Evolutionary conservation across 2,329 filamentous ascomycete species (phyloP), one percentile per base, ranked within the genome.

Genomic region (Gnomoniopsis smithogilvyi): DNA sequence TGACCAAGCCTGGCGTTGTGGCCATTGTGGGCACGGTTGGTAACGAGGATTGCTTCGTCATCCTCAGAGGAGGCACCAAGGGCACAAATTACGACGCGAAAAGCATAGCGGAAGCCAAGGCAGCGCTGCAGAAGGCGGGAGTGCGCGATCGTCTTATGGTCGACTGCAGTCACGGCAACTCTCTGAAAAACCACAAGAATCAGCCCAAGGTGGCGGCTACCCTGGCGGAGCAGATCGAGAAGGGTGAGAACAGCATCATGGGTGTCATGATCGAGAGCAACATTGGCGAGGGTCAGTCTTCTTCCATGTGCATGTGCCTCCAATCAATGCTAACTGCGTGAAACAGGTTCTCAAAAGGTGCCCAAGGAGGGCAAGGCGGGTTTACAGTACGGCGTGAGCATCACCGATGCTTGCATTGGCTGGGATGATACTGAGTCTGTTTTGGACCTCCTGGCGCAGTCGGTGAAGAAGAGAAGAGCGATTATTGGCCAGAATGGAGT

Each of bases 241-340:
- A 83, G 59, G 95, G 95, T 38, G 94, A 98, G 78, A 83, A 83
- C 3, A 89, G 81, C 51, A 95, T 99, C 70, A 94, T 97, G 86
- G 95, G 95, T 68, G 91, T 98, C 61, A 99, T 99, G 95, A 96
- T 99, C 69, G 95, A 99, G 80, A 96, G 91, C 75, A 91, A 98
- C 75, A 96, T 98, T 77, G 89, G 94, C 69, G 94, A 97, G 78
- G 93, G 90, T 89, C 73, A 69, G 80, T 66, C n/a, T 33, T 15
- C 10, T 43, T 17, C 8, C 34, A n/a, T 15, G 7, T 36, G 15
- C 46, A 8, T n/a, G 15, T 19, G 14, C 38, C 21, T 11, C 8
- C 19, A 47, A 3, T 11, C 47, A 3, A 26, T 46, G 46, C 68
- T 75, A 66, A 76, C 64, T 59, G n/a, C 17, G 33, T 6, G 51